phyloP scores from a whole-genome alignment of 2,329 filamentous ascomycete genomes.

The Alternaria viburni region DNA sequence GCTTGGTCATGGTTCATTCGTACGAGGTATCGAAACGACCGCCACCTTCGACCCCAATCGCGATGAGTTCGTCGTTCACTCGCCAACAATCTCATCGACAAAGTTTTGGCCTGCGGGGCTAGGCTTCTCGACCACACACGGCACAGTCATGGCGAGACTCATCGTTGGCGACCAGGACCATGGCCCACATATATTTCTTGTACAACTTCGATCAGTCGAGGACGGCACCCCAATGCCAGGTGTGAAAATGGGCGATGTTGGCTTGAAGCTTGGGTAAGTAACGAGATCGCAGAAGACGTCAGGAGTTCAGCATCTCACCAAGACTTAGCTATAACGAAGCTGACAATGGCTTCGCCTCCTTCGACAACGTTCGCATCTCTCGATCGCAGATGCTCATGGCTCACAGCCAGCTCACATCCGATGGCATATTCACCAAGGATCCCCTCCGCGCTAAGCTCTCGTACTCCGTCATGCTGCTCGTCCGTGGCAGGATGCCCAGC shows the following conservation, averaged over 20 bases:
- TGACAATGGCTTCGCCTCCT: constrained; percentile 59
- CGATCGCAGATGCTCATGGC: constrained; percentile 57
- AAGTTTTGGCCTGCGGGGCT: constrained; percentile 28
- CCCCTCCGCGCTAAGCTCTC: constrained; percentile 52
- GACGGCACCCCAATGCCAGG: constrained; percentile 55
- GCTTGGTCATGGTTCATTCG: constrained; percentile 59
- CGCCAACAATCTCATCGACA: constrained; percentile 50
- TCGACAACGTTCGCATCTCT: constrained; percentile 54
- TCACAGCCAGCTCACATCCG: constrained; percentile 53
- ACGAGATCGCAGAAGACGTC: not conserved
- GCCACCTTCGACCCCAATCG: constrained; percentile 53
- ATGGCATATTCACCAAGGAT: constrained; percentile 52
- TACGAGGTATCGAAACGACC: constrained; percentile 55
- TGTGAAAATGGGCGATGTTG: constrained; percentile 58
- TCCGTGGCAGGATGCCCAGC: constrained; percentile 51
- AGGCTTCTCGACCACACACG: constrained; percentile 24
- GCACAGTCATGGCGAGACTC: constrained; percentile 57
- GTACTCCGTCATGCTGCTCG: constrained; percentile 56
- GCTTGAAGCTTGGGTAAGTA: constrained; percentile 49
- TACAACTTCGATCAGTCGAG: constrained; percentile 53
- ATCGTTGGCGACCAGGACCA: constrained; percentile 46
- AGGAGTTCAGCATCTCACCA: constrained; percentile 25
- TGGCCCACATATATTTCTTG: constrained; percentile 58
- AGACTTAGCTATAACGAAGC: constrained; percentile 51
- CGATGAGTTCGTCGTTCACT: constrained; percentile 57